Evolutionary conservation across 768 basidiomycete genomes (phyloP).

Genomic region (Chalciporus chontae): DNA sequence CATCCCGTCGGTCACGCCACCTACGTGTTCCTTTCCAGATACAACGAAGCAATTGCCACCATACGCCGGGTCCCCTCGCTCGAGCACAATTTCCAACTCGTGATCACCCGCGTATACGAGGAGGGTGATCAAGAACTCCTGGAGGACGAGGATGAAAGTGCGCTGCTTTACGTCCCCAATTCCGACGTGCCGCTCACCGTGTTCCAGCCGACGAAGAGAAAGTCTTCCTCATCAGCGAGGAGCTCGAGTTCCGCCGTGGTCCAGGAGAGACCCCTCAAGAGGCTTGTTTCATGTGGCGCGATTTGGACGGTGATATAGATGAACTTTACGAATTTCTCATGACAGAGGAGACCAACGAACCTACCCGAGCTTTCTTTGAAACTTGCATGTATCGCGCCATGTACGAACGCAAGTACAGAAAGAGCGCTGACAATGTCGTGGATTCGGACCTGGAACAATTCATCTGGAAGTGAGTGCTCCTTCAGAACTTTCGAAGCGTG

Average conservation of each 20-base stretch:
- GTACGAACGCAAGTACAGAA: constrained; percentile 89
- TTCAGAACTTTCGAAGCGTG: background rate
- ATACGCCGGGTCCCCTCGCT: constrained; percentile 78
- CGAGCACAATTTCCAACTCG: constrained; percentile 84
- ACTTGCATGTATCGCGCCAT: constrained; percentile 93
- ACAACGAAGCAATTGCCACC: constrained; percentile 92
- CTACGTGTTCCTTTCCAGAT: constrained; percentile 47
- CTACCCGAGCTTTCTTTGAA: constrained; percentile 87
- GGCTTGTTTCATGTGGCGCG: constrained; percentile 86
- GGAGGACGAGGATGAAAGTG: constrained; percentile 91
- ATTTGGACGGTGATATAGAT: constrained; percentile 86
- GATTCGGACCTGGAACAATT: constrained; percentile 77
- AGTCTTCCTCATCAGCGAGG: constrained; percentile 86
- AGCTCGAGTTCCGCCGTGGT: constrained; percentile 80
- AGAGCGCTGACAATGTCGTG: constrained; percentile 60
- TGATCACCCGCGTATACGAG: constrained; percentile 94
- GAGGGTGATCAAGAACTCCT: constrained; percentile 94
- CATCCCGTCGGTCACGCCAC: background rate
- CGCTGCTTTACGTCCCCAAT: constrained; percentile 22
- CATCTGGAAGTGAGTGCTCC: constrained; percentile 69
- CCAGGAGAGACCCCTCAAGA: constrained; percentile 69
- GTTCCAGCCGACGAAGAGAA: constrained; percentile 86
- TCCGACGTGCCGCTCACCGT: constrained; percentile 3
- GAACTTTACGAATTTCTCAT: constrained; percentile 94
- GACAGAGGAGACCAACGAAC: constrained; percentile 64